Evolutionary conservation across 1,139 yeast species (phyloP), one percentile per base, ranked within the genome.

Genomic region (Geotrichum cucujoidarum): DNA sequence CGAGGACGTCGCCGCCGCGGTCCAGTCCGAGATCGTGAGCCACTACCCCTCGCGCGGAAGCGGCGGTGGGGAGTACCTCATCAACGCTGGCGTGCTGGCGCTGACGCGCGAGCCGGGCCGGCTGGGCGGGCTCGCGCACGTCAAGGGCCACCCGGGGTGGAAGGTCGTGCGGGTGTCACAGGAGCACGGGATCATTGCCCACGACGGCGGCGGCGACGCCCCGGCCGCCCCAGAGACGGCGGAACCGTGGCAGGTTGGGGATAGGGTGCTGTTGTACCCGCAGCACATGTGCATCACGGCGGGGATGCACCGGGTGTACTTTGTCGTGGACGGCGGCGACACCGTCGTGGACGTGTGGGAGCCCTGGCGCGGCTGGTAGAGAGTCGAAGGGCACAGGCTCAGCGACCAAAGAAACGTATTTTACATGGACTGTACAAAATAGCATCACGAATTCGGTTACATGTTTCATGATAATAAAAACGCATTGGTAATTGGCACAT

Each of bases 271-370:
- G 39, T 69, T 85, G 35, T 59, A 78, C 25, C 90, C 92, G 1
- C 92, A 85, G 60, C 94, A 85, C 61, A 71, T 81, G 11, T 85
- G 95, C 63, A 84, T 85, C 50, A 76, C 86, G 1, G 84, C 86
- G 40, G 81, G 82, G 4, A 70, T 79, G 16, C 81, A 73, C 61
- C 78, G 80, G 2, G 79, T 77, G 70, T 82, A 72, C 63, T 82
- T 67, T 61, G 68, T 80, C 1, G 71, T 78, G 20, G 79, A 79
- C 37, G 75, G 71, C 10, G 68, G 65, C 2, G 75, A 73, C 17
- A 65, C 59, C 4, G 80, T 83, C 2, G 73, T 68, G 1, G 94
- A 85, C 60, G 69, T 84, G 13, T 83, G 92, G 89, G 71, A 78
- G 35, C 87, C 94, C 14, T 77, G 77, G 65, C 75, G 81, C 61